A percentile compares a stretch with the other conserved stretches of the same genome.
phyloP scores from a whole-genome alignment of 2,329 filamentous ascomycete species.

The Colletotrichum tropicicola region DNA sequence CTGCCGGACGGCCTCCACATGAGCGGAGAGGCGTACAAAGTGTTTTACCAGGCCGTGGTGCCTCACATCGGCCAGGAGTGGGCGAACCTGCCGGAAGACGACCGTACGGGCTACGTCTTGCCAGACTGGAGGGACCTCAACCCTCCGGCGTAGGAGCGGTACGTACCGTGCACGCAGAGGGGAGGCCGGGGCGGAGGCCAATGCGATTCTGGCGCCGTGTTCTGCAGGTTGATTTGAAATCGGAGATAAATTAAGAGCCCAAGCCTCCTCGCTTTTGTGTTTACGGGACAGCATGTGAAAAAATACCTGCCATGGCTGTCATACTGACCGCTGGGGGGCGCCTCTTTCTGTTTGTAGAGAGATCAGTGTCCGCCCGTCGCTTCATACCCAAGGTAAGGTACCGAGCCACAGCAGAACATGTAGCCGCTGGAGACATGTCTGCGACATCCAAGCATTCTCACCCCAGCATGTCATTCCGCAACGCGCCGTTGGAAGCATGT shows the following conservation, averaged over 20 bases:
- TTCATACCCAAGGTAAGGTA: too few relatives aligned
- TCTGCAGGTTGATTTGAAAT: conserved; percentile 16
- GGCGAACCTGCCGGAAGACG: conserved; percentile 44
- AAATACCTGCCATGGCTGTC: too few relatives aligned
- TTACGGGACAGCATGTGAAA: not conserved
- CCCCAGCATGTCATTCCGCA: not conserved
- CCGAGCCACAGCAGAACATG: too few relatives aligned
- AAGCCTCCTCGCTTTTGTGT: not conserved
- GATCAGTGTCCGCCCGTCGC: too few relatives aligned
- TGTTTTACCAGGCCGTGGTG: conserved; percentile 59
- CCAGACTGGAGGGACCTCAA: conserved; percentile 56
- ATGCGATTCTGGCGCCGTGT: not conserved
- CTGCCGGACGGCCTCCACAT: conserved; percentile 69
- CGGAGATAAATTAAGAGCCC: not conserved
- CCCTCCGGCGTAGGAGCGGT: conserved; percentile 5
- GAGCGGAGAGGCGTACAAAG: conserved; percentile 60
- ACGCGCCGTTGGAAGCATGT: too few relatives aligned
- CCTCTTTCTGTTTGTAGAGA: too few relatives aligned
- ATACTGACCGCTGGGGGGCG: too few relatives aligned
- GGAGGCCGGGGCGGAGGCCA: not conserved
- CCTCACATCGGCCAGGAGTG: conserved; percentile 58
- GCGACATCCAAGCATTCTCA: not conserved
- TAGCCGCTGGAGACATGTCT: too few relatives aligned
- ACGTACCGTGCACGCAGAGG: not conserved
- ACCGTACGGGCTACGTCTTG: conserved; percentile 51